Evolutionary conservation across 1,139 yeast species (phyloP).

Genomic region (Candida anutae): DNA sequence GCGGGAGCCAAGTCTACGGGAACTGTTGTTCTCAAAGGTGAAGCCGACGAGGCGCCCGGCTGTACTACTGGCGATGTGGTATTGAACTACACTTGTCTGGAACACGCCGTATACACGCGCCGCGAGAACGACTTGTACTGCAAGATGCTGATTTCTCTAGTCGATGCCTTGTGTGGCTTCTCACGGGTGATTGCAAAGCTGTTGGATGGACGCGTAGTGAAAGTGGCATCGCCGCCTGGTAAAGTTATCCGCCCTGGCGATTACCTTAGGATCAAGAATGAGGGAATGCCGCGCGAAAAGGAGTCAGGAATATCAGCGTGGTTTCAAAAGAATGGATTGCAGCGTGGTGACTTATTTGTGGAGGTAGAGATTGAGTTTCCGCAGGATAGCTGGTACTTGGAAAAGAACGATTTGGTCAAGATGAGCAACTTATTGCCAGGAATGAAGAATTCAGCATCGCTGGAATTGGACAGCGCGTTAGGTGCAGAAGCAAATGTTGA

Average conservation of each 20-base stretch:
- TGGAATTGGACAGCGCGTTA: constrained; percentile 18
- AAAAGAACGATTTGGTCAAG: constrained; percentile 49
- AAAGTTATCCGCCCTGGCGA: constrained; percentile 80
- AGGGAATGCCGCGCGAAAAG: constrained; percentile 74
- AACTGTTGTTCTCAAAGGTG: constrained; percentile 51
- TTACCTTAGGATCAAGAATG: constrained; percentile 55
- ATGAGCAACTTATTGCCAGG: constrained; percentile 51
- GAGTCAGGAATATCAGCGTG: constrained; percentile 21
- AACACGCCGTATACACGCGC: constrained; percentile 45
- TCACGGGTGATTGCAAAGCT: constrained; percentile 61
- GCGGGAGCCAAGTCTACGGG: constrained; percentile 66
- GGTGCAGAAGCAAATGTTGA: constrained; percentile 33
- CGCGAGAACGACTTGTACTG: constrained; percentile 60
- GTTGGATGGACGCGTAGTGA: constrained; percentile 72
- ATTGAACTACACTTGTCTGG: constrained; percentile 45
- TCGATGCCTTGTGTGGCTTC: constrained; percentile 82
- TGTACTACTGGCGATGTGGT: constrained; percentile 73
- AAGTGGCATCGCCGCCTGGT: constrained; percentile 58
- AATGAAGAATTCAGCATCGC: too few species aligned
- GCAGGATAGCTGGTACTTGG: constrained; percentile 69
- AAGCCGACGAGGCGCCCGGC: constrained; percentile 76
- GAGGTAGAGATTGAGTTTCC: constrained; percentile 76
- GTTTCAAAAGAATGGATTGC: constrained; percentile 19
- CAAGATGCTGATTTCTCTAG: constrained; percentile 52
- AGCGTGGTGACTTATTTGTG: constrained; percentile 69